Percentiles rank a stretch among this genome's conserved stretches.
These are phyloP conservation scores for Populus nigra DNA, from an alignment of 345 rosid species.

Conservation along the genomic window DNA sequence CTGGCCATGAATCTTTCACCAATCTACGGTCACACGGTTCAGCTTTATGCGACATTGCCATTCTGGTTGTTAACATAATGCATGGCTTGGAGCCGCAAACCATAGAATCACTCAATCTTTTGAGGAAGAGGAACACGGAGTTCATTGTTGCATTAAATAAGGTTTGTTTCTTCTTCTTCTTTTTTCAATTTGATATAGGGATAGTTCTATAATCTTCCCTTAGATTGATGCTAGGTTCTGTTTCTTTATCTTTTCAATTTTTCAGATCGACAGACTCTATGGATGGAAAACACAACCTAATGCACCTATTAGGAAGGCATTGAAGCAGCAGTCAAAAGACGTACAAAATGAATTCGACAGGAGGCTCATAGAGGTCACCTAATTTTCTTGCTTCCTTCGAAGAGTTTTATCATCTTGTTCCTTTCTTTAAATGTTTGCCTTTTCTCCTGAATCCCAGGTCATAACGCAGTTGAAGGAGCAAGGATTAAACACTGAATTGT, in stretches of 20 bases:
- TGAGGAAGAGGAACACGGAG: conserved; percentile 77
- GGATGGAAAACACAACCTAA: conserved; percentile 78
- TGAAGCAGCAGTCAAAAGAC: conserved; percentile 66
- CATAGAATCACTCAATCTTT: conserved; percentile 83
- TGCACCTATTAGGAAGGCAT: conserved; percentile 66
- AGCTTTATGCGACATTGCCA: conserved; percentile 90
- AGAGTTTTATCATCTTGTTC: not conserved
- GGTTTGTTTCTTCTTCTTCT: conserved; percentile 31
- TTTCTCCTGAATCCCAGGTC: conserved; percentile 42
- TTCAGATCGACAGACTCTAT: conserved; percentile 89
- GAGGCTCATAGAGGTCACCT: conserved; percentile 59
- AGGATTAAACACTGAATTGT: conserved; percentile 83
- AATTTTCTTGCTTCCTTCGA: not conserved
- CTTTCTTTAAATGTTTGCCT: conserved; percentile 1
- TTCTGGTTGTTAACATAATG: conserved; percentile 95
- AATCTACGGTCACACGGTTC: conserved; percentile 92
- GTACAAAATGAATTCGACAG: conserved; percentile 66
- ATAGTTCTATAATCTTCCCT: conserved; percentile 6
- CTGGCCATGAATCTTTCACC: conserved; percentile 93
- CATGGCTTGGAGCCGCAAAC: conserved; percentile 92
- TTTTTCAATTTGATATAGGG: not conserved
- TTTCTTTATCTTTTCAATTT: conserved; percentile 8
- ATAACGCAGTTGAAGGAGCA: conserved; percentile 78
- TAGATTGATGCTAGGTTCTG: not conserved
- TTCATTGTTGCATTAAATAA: conserved; percentile 93